phyloP scores from a whole-genome alignment of 2,329 filamentous ascomycete genomes.

The Epichloe amarillans region DNA sequence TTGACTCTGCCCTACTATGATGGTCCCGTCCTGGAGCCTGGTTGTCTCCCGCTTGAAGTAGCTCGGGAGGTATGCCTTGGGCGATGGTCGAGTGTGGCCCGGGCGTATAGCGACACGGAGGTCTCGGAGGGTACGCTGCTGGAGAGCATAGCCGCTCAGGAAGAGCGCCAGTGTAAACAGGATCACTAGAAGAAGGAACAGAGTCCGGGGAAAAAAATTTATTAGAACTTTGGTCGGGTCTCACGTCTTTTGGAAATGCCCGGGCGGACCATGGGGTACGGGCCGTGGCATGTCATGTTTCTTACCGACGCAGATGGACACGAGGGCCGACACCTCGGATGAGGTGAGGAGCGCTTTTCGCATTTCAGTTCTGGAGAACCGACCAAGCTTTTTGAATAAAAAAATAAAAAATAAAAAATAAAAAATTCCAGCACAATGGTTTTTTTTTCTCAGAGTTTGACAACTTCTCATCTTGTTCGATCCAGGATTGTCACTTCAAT shows the following conservation, averaged over 20 bases:
- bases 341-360: constrained; percentile 48
- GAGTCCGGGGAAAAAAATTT: constrained; percentile 12
- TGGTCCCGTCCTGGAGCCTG: constrained; percentile 32
- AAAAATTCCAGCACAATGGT: not conserved
- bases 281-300: too few species aligned
- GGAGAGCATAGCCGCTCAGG: constrained; percentile 73
- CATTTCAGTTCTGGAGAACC: constrained; percentile 12
- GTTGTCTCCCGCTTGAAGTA: constrained; percentile 32
- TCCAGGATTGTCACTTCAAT: constrained; percentile 7
- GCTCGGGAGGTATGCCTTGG: constrained; percentile 37
- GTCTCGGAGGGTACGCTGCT: constrained; percentile 71
- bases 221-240: not conserved
- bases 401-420: too few species aligned
- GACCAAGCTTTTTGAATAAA: too few species aligned
- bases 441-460: not conserved
- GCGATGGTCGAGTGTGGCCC: constrained; percentile 29
- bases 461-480: not conserved
- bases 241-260: not conserved
- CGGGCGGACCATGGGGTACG: not conserved
- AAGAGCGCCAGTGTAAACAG: constrained; percentile 74
- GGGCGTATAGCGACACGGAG: constrained; percentile 59
- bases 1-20: constrained; percentile 26
- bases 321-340: constrained; percentile 54
- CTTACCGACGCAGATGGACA: constrained; percentile 51
- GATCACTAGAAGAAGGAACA: constrained; percentile 37